Evolutionary conservation across 495 filamentous ascomycete species (phyloP), one percentile per base, ranked within the genome.

Genomic region (Annulohypoxylon moriforme): DNA sequence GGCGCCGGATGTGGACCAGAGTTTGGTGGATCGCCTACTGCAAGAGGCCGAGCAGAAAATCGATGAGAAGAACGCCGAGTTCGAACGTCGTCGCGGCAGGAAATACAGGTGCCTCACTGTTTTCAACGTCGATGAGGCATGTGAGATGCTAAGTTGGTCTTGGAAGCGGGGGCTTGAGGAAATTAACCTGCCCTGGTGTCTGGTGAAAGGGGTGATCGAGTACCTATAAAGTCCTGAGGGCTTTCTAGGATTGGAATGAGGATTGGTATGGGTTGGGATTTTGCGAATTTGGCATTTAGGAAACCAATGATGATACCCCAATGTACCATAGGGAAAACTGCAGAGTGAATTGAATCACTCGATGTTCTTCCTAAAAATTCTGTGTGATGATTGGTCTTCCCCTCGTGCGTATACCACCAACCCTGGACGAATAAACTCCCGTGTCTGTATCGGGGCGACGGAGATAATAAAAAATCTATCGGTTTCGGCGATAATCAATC

Each of bases 401-500:
- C 8, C 2, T 1, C 4, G 16, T 1, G 18, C 34, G 25, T 20
- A 33, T 55, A 55, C 29, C 27, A 8, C n/a, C 34, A 3, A 16
- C 36, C n/a, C 36, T 40, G 13, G 29, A 55, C n/a, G 27, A 55
- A 31, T 34, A 11, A 20, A 55, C 50, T 36, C 8, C n/a, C 6
- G 18, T 55, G 14, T 7, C 27, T 34, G 50, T 55, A 34, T 34
- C 50, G 18, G 50, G 18, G 27, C 29, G 29, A 13, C 50, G 50
- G 50, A 55, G 50, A 55, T 55, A 55, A 55, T 36, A 34, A 20
- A 34, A 18, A 18, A 11, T 34, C 7, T 29, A 13, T 33, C 29
- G n/a, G 29, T 33, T 55, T 55, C 50, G 50, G 50, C 22, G 50
- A 55, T 55, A 55, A 55, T 34, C n/a, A 2, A 14, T 16, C 25